phyloP scores from a whole-genome alignment of 495 filamentous ascomycete genomes.

The Neurospora sp. region DNA sequence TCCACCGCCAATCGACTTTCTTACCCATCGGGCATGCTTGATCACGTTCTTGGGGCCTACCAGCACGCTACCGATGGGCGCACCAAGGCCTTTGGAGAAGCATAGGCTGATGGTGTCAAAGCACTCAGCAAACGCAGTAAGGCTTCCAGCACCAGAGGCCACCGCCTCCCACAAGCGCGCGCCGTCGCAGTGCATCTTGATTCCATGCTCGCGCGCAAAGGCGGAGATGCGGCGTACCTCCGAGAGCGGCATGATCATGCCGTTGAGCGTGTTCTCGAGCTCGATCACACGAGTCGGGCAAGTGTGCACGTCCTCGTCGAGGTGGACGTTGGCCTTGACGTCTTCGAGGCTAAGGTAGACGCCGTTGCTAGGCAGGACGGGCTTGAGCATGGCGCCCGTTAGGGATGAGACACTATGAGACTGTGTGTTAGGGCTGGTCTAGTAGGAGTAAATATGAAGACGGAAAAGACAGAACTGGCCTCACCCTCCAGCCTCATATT shows the following conservation, averaged over 20 bases:
- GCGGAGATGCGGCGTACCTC: conserved; percentile 57
- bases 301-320: conserved; percentile 42
- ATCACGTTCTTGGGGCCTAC: conserved; percentile 57
- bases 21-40: conserved; percentile 63
- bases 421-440: neutral
- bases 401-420: conserved; percentile 40
- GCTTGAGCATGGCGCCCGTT: conserved; percentile 48
- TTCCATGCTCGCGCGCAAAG: conserved; percentile 57
- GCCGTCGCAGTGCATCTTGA: conserved; percentile 76
- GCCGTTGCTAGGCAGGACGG: conserved; percentile 54
- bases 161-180: conserved; percentile 76
- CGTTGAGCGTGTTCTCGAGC: conserved; percentile 77
- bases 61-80: conserved; percentile 75
- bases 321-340: conserved; percentile 42
- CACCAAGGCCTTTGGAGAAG: conserved; percentile 84
- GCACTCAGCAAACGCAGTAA: conserved; percentile 57
- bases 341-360: conserved; percentile 69
- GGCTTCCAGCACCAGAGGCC: conserved; percentile 45
- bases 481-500: conserved; percentile 64
- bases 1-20: conserved; percentile 81
- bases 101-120: conserved; percentile 80
- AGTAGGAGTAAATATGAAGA: neutral
- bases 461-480: neutral
- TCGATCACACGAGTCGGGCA: conserved; percentile 72
- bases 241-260: conserved; percentile 63